phyloP scores from a whole-genome alignment of 129 eudicot genomes.

The Flaveria brownii region DNA sequence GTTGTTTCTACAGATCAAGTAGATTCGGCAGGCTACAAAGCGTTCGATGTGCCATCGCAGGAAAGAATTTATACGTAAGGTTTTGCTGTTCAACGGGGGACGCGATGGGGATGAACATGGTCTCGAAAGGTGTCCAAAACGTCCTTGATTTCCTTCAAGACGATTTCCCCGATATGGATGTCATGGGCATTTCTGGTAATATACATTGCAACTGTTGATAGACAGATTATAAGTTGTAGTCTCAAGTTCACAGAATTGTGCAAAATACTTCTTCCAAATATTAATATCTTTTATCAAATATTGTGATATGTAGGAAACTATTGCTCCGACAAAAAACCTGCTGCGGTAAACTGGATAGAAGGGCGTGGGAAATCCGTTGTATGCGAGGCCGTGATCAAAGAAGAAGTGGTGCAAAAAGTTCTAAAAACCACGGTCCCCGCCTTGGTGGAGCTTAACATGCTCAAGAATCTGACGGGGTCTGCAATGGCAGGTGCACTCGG shows the following conservation, averaged over 20 bases:
- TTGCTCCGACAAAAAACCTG: constrained; percentile 59
- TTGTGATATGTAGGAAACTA: constrained; percentile 45
- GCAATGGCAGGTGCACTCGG: constrained; percentile 75
- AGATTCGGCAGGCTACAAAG: constrained; percentile 57
- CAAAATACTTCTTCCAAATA: not conserved
- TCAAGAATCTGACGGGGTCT: constrained; percentile 64
- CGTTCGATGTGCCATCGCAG: constrained; percentile 50
- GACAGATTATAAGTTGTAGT: not conserved
- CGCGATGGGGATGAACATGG: constrained; percentile 75
- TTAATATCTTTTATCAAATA: not conserved
- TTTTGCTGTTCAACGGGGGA: constrained; percentile 68
- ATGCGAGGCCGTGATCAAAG: constrained; percentile 54
- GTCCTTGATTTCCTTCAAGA: constrained; percentile 46
- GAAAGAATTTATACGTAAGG: constrained; percentile 61
- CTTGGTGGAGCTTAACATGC: constrained; percentile 70
- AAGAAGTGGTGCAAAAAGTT: constrained; percentile 55
- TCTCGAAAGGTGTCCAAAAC: constrained; percentile 57
- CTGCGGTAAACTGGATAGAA: constrained; percentile 59
- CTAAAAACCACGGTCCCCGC: constrained; percentile 52
- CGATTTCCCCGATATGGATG: constrained; percentile 57
- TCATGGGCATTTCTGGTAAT: constrained; percentile 66
- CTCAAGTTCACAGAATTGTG: not conserved
- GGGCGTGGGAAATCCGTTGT: constrained; percentile 59
- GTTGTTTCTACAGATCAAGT: constrained; percentile 51
- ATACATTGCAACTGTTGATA: not conserved